These are phyloP conservation scores for Xylaria acuta DNA, from an alignment of 495 filamentous ascomycete species.

Conservation along the genomic window DNA sequence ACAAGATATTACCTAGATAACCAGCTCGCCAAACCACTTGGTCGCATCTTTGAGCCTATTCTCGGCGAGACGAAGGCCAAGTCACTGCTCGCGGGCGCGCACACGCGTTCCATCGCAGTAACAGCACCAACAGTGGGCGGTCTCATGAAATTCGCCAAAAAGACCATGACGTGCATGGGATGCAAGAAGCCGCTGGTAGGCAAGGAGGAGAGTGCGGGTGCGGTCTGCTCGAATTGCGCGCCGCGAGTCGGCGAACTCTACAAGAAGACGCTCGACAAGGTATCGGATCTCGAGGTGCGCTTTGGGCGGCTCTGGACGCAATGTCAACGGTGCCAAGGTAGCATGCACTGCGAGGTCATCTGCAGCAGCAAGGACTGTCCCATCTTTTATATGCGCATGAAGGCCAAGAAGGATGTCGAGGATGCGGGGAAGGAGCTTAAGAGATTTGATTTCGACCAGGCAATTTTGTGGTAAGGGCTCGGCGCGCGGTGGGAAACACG, in stretches of 20 bases:
- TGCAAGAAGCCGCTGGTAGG: constrained; percentile 93
- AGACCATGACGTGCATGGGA: constrained; percentile 96
- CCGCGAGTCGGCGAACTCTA: constrained; percentile 92
- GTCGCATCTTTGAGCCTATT: constrained; percentile 97
- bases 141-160: constrained; percentile 98
- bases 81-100: constrained; percentile 82
- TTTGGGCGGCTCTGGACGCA: constrained; percentile 97
- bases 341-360: constrained; percentile 97
- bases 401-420: constrained; percentile 98
- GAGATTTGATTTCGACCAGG: constrained; percentile 84
- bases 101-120: constrained; percentile 90
- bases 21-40: constrained; percentile 91
- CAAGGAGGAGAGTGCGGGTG: constrained; percentile 80
- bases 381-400: constrained; percentile 99
- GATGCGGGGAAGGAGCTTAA: constrained; percentile 89
- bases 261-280: constrained; percentile 84
- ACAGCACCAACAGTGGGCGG: constrained; percentile 89
- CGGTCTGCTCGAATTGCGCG: constrained; percentile 85
- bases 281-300: constrained; percentile 87
- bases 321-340: constrained; percentile 97
- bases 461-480: constrained; percentile 51
- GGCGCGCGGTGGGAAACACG: background rate
- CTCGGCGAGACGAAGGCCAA: constrained; percentile 88
- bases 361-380: constrained; percentile 95
- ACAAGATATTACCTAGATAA: constrained; percentile 99